phyloP scores from a whole-genome alignment of 116 monocot genomes.

The Iris pallida region DNA sequence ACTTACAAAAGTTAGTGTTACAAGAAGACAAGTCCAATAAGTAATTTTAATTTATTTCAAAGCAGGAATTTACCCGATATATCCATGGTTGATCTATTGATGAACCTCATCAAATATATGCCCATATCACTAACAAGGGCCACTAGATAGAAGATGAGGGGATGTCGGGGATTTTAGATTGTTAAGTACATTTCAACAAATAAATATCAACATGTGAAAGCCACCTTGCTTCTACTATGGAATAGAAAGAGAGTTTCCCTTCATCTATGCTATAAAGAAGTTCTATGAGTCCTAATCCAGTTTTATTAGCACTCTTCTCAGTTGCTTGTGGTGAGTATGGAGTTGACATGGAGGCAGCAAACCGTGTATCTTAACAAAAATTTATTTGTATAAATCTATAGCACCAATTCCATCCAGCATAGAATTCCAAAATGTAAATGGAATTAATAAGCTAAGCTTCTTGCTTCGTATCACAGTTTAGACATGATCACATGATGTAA shows the following conservation, averaged over 20 bases:
- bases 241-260: conserved; percentile 52
- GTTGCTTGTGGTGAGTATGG: conserved; percentile 27
- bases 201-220: conserved; percentile 2
- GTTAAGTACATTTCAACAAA: background rate
- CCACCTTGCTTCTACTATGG: conserved; percentile 59
- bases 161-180: background rate
- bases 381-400: background rate
- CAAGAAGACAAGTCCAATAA: too few species aligned
- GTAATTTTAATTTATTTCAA: too few species aligned
- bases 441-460: too few species aligned
- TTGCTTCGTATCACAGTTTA: too few species aligned
- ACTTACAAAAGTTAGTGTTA: too few species aligned
- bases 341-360: conserved; percentile 40
- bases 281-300: conserved; percentile 75
- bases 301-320: conserved; percentile 23
- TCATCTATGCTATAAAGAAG: conserved; percentile 54
- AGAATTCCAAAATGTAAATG: too few species aligned
- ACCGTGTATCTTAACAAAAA: conserved; percentile 22
- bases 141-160: background rate
- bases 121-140: too few species aligned
- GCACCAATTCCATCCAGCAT: background rate
- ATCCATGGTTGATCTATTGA: conserved; percentile 96
- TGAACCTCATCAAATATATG: conserved; percentile 87
- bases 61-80: conserved; percentile 61
- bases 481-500: too few species aligned